phyloP scores from a whole-genome alignment of 2,329 filamentous ascomycete genomes.

The Hysterium pulicare region DNA sequence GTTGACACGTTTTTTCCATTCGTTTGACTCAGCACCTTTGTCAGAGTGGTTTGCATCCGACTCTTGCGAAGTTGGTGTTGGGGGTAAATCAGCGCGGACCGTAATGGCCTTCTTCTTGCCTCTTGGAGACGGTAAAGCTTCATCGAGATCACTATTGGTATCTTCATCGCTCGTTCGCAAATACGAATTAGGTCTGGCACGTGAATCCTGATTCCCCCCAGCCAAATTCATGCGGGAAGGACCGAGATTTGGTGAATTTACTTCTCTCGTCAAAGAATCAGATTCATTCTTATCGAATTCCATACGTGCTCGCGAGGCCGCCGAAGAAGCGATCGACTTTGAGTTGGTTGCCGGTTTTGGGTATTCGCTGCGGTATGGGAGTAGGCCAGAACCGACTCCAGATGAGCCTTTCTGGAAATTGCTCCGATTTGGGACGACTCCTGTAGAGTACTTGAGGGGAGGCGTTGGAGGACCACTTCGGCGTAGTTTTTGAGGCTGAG shows the following conservation, averaged over 20 bases:
- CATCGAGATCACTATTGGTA: slow-evolving; percentile 4
- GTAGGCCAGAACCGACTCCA: slow-evolving; percentile 12
- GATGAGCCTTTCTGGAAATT: neutral
- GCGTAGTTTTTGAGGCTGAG: neutral
- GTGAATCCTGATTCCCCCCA: too few species aligned
- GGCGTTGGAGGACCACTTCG: slow-evolving; percentile 3
- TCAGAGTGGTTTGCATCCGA: slow-evolving; percentile 12
- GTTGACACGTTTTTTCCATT: slow-evolving; percentile 32
- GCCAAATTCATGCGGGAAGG: neutral
- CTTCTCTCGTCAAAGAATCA: too few species aligned
- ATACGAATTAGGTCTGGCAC: neutral
- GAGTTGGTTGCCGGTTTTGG: slow-evolving; percentile 26
- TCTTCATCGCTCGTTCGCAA: slow-evolving; percentile 10
- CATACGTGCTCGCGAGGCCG: slow-evolving; percentile 29
- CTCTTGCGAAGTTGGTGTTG: slow-evolving; percentile 28
- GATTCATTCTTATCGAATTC: neutral
- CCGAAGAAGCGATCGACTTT: slow-evolving; percentile 26
- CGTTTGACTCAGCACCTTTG: slow-evolving; percentile 24
- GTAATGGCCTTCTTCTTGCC: slow-evolving; percentile 26
- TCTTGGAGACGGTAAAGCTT: slow-evolving; percentile 18
- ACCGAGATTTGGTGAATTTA: too few species aligned
- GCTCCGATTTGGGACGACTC: neutral
- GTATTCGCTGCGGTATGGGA: slow-evolving; percentile 51
- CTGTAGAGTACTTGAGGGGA: slow-evolving; percentile 1
- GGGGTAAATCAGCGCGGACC: slow-evolving; percentile 28